phyloP scores from a whole-genome alignment of 129 eudicot genomes.

The Erigeron canadensis region DNA sequence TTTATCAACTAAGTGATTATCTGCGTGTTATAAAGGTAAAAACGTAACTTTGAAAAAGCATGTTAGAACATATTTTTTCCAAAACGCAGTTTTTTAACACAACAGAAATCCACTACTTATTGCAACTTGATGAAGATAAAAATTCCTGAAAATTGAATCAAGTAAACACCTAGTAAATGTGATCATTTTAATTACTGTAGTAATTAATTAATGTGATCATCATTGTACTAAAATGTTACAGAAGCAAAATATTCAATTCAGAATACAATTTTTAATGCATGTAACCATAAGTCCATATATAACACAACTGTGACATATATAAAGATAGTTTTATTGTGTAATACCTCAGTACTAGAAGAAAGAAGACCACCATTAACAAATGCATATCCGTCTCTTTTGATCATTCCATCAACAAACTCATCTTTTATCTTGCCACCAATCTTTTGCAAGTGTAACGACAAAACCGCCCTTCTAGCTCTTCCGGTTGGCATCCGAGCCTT shows the following conservation, averaged over 20 bases:
- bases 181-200: no score
- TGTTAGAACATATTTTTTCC: no score
- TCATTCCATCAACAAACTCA: conserved; percentile 24
- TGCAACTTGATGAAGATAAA: no score
- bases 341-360: conserved; percentile 37
- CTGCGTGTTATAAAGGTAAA: no score
- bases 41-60: no score
- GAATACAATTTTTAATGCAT: background rate
- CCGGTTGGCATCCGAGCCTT: conserved; percentile 58
- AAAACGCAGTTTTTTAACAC: no score
- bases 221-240: background rate
- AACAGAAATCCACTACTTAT: no score
- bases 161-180: background rate
- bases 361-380: conserved; percentile 22
- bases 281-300: background rate
- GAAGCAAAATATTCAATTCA: background rate
- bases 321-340: background rate
- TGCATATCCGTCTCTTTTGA: conserved; percentile 11
- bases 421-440: conserved; percentile 19
- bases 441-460: conserved; percentile 32
- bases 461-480: conserved; percentile 37
- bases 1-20: no score
- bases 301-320: background rate
- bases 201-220: background rate
- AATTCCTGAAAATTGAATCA: no score